Base-by-base conservation (phyloP, 495 filamentous ascomycete genomes). In the Aspergillus baeticus region DNA sequence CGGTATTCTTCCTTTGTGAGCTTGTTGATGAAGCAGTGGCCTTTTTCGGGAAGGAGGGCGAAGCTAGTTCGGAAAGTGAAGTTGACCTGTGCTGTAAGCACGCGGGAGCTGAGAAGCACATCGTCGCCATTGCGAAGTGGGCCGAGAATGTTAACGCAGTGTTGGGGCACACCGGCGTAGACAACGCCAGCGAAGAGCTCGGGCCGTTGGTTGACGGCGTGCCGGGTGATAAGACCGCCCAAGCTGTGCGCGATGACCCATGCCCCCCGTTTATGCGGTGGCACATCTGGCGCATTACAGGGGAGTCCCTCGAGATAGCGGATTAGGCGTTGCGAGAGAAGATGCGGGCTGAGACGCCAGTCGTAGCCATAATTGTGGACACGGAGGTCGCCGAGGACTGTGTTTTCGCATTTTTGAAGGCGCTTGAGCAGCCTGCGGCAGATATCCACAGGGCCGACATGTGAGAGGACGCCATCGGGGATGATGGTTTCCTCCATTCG, bases 341-440 rank as follows among this genome's bases (percentile, higher is more conserved):
- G 72, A 62, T 89, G 81, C 1, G 94, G 94, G 56, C 88, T 91
- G 51, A 98, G 74, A 26, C 94, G 83, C 93, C 93, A 98, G 68
- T 98, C 93, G 65, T 96, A 98, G 29, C 94, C 92, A 62, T 94
- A 98, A 58, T 97, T 87, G 70, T 88, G 88, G 2, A 97, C 84
- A 36, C 91, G 79, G 1, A 97, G 74, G 55, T 81, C 87, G 21
- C 89, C 89, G 13, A 77, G 80, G 36, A 79, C 70, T 2, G 84
- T 84, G 57, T 93, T 94, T 36, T 89, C 83, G 51, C 82, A 88
- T 33, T 87, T 84, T 54, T 82, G 78, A 26, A 97, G 63, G 20
- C 86, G 83, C 65, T 91, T 94, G 60, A 98, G 84, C 2, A 98
- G 73, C 17, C 88, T 80, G 48, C 83, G 84, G 22, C 90, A 88